Percentiles rank a stretch among this genome's conserved stretches.
phyloP scores from a whole-genome alignment of 2,329 filamentous ascomycete genomes.

The Colletotrichum kahawae region DNA sequence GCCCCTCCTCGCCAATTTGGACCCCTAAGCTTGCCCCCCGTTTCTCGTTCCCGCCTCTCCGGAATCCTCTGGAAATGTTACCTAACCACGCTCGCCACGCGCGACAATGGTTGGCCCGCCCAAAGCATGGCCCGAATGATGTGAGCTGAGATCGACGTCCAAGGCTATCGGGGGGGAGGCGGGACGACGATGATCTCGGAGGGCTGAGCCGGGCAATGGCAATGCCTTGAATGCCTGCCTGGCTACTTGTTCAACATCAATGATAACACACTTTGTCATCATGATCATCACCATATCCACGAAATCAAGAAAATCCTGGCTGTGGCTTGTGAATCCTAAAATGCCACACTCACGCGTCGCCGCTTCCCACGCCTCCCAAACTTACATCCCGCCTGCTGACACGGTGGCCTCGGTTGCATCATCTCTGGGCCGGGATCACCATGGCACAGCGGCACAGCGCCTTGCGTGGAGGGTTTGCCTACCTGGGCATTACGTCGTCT shows the following conservation, averaged over 20 bases:
- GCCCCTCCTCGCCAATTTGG: neutral
- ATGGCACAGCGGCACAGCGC: neutral
- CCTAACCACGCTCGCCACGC: neutral
- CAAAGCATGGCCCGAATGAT: neutral
- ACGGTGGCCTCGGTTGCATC: slow-evolving; percentile 18
- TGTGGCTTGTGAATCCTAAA: slow-evolving; percentile 10
- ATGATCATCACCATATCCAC: neutral
- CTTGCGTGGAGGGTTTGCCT: neutral
- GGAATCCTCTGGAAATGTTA: neutral
- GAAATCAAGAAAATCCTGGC: neutral
- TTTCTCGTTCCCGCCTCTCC: neutral
- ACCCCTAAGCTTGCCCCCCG: neutral
- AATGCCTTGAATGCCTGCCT: neutral
- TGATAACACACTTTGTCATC: neutral
- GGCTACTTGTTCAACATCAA: neutral
- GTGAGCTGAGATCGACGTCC: slow-evolving; percentile 2
- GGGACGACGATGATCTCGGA: neutral
- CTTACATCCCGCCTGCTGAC: neutral
- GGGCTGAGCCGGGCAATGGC: neutral
- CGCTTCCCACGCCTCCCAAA: neutral
- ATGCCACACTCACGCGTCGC: neutral
- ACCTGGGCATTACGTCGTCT: neutral
- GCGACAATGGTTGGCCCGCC: neutral
- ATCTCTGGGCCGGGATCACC: neutral
- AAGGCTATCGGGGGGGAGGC: neutral